phyloP scores from a whole-genome alignment of 495 filamentous ascomycete species.

The Bacidia rubella region DNA sequence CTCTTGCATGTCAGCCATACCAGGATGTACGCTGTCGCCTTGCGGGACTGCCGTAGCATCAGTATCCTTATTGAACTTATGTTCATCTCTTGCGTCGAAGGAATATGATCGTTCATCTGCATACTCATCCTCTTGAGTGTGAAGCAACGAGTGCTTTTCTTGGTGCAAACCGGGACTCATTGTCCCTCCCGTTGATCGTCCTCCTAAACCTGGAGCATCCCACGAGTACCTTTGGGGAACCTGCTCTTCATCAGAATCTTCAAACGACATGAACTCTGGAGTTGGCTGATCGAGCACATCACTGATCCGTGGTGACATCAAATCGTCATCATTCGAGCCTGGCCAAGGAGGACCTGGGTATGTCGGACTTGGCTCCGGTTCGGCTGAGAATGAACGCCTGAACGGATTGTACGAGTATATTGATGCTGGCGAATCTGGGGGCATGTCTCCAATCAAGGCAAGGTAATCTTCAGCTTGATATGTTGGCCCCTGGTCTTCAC shows the following conservation, averaged over 20 bases:
- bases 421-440: not conserved
- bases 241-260: not conserved
- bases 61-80: not conserved
- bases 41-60: not conserved
- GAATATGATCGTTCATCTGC: not conserved
- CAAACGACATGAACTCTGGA: not conserved
- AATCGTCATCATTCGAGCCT: not conserved
- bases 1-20: not conserved
- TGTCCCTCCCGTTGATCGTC: too few species aligned
- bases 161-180: too few species aligned
- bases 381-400: not conserved
- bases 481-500: not conserved
- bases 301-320: constrained; percentile 4
- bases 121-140: not conserved
- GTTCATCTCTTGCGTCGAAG: not conserved
- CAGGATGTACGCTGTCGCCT: not conserved
- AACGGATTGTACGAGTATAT: not conserved
- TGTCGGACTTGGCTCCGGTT: not conserved
- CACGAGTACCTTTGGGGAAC: too few species aligned
- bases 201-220: too few species aligned
- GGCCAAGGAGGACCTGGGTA: not conserved
- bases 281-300: constrained; percentile 2
- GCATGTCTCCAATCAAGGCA: not conserved
- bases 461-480: not conserved
- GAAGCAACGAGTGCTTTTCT: not conserved